Evolutionary conservation across 1,284 basidiomycete genomes (phyloP).

Genomic region (Malassezia equina): DNA sequence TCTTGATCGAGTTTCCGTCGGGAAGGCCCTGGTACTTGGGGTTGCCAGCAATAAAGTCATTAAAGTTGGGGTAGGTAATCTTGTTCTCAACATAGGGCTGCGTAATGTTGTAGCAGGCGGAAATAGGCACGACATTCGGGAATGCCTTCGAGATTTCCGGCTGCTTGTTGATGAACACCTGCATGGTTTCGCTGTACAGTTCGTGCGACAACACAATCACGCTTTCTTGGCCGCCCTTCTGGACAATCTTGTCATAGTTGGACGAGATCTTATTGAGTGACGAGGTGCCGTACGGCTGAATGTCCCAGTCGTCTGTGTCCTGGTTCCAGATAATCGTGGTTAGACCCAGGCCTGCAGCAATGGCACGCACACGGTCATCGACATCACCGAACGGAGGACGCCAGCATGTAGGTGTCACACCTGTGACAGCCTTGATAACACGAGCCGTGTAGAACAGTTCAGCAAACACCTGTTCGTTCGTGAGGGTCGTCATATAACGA

Average conservation of each 20-base stretch:
- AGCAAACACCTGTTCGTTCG: too few relatives aligned
- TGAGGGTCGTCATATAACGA: constrained; percentile 53
- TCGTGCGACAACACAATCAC: constrained; percentile 42
- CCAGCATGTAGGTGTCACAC: constrained; percentile 52
- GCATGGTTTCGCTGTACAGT: constrained; percentile 40
- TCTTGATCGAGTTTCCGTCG: constrained; percentile 22
- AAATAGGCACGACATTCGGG: constrained; percentile 39
- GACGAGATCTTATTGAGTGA: constrained; percentile 46
- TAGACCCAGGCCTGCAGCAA: constrained; percentile 52
- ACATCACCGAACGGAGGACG: constrained; percentile 52
- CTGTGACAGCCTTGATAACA: constrained; percentile 52
- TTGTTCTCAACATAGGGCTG: constrained; percentile 50
- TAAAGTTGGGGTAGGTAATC: constrained; percentile 44
- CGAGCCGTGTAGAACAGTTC: constrained; percentile 55
- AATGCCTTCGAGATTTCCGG: constrained; percentile 32
- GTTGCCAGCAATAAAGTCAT: constrained; percentile 27
- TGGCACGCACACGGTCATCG: constrained; percentile 54
- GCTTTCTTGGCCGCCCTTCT: constrained; percentile 45
- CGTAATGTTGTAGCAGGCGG: constrained; percentile 39
- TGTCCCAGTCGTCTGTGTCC: constrained; percentile 51
- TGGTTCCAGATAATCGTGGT: constrained; percentile 52
- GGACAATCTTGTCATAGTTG: constrained; percentile 52
- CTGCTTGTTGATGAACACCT: constrained; percentile 31
- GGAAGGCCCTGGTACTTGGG: constrained; percentile 23
- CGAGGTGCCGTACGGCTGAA: constrained; percentile 42